Evolutionary conservation across 2,329 filamentous ascomycete species (phyloP).

Genomic region (Xylaria sp.): DNA sequence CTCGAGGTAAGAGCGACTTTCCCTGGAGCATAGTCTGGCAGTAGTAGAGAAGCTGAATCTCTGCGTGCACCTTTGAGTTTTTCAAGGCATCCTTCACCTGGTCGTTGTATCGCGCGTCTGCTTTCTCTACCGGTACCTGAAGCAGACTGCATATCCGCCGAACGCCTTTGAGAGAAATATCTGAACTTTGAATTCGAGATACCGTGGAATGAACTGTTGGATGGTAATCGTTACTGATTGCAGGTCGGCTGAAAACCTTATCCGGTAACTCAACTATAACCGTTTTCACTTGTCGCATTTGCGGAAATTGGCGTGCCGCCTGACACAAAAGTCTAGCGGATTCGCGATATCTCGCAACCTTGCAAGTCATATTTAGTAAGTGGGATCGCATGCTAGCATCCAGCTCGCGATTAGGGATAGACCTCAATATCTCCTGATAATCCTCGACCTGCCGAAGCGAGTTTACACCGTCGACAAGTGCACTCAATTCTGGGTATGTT

Average conservation of each 20-base stretch:
- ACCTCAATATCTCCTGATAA: slow-evolving; percentile 29
- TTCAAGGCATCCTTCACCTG: slow-evolving; percentile 36
- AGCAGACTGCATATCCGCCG: slow-evolving; percentile 17
- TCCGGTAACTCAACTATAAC: slow-evolving; percentile 47
- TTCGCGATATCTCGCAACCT: slow-evolving; percentile 54
- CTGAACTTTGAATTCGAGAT: slow-evolving; percentile 3
- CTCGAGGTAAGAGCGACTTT: slow-evolving; percentile 50
- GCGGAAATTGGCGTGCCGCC: slow-evolving; percentile 46
- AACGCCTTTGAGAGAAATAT: neutral
- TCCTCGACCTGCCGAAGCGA: slow-evolving; percentile 41
- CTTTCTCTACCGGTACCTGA: slow-evolving; percentile 6
- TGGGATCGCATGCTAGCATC: slow-evolving; percentile 30
- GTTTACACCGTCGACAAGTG: slow-evolving; percentile 49
- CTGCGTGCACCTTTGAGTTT: slow-evolving; percentile 59
- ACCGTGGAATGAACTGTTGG: slow-evolving; percentile 21
- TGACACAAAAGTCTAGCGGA: slow-evolving; percentile 50
- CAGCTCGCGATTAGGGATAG: slow-evolving; percentile 43
- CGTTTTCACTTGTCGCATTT: slow-evolving; percentile 48
- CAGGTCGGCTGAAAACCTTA: slow-evolving; percentile 42
- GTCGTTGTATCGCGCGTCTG: slow-evolving; percentile 26
- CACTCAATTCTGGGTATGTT: slow-evolving; percentile 38
- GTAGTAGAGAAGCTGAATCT: slow-evolving; percentile 61
- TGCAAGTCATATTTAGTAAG: slow-evolving; percentile 50
- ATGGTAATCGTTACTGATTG: neutral
- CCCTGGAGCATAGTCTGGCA: slow-evolving; percentile 51